phyloP scores from a whole-genome alignment of 495 filamentous ascomycete species.

The Chaetomium cochliodes region DNA sequence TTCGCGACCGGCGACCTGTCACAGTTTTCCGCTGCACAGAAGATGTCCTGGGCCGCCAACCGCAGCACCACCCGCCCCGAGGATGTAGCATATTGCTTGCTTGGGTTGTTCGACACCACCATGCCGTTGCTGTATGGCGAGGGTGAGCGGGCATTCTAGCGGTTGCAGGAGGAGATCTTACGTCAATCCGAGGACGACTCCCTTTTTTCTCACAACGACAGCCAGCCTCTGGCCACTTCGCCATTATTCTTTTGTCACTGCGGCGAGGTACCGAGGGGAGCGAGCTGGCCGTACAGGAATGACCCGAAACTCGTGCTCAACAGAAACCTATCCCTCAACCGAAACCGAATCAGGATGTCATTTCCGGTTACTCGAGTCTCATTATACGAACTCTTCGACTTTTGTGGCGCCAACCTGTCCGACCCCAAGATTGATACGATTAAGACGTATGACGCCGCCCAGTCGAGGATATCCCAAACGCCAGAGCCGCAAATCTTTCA shows the following conservation, averaged over 20 bases:
- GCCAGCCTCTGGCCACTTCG: not conserved
- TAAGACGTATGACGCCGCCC: too few relatives aligned
- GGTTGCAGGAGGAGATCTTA: conserved; percentile 11
- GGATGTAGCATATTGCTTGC: conserved; percentile 24
- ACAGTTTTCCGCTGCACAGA: conserved; percentile 12
- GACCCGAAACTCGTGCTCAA: not conserved
- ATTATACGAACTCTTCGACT: not conserved
- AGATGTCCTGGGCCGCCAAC: conserved; percentile 27
- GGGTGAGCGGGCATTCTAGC: not conserved
- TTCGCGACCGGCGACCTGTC: conserved; percentile 12
- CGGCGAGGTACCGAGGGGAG: not conserved
- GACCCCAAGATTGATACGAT: too few relatives aligned
- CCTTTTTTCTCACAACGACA: not conserved
- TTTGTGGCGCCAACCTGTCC: not conserved
- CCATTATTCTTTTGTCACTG: not conserved
- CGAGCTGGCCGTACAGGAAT: conserved; percentile 9
- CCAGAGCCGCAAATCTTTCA: too few relatives aligned
- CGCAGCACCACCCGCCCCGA: conserved; percentile 24
- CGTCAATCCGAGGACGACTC: conserved; percentile 22
- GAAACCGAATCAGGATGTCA: not conserved
- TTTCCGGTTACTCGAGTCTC: not conserved
- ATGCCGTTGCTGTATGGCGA: conserved; percentile 26
- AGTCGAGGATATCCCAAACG: too few relatives aligned
- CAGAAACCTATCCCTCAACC: not conserved
- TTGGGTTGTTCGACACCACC: conserved; percentile 25